Evolutionary conservation across 768 basidiomycete species (phyloP), one percentile per base, ranked within the genome.

Genomic region (Kwoniella shandongensis): DNA sequence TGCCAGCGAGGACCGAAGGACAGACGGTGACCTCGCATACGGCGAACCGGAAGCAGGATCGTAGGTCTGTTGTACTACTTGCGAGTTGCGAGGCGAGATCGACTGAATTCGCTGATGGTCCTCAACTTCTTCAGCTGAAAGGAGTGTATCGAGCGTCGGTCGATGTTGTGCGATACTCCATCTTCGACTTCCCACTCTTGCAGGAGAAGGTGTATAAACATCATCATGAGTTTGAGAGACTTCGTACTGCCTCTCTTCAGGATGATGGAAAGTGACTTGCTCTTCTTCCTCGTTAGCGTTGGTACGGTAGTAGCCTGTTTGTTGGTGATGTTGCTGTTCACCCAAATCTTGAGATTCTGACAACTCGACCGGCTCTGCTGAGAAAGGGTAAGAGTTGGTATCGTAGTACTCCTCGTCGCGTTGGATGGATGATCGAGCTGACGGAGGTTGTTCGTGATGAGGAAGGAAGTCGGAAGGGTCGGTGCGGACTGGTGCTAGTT

Each of bases 401-500:
- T 20, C 26, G 20, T 59, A 41, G 36, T 46, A 35, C 7, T 53
- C 42, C 17, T 47, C 44, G n/a, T 27, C 32, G 12, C 44, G 40
- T 18, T 48, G 29, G 47, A 51, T 57, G 20, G 51, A 46, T 15
- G 45, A 3, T 57, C 53, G 44, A 23, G 46, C n/a, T 10, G 26
- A 22, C 4, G 52, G 29, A 10, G 44, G 54, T 25, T 61, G 58
- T 30, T 54, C 55, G 38, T 57, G 52, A 39, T 61, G 51, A 4
- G 59, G 54, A 8, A 59, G 38, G 17, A 55, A 61, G 41, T 68
- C 66, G 6, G 66, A 65, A 0, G 63, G 59, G 25, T 59, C 57
- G 23, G 67, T 62, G 18, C 58, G 55, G 10, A 65, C 38, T 0
- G 67, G 63, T 10, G 61, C 61, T 20, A 62, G 54, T 12, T 68